Evolutionary conservation across 768 basidiomycete genomes (phyloP).

Genomic region (Cyclocybe aegerita): DNA sequence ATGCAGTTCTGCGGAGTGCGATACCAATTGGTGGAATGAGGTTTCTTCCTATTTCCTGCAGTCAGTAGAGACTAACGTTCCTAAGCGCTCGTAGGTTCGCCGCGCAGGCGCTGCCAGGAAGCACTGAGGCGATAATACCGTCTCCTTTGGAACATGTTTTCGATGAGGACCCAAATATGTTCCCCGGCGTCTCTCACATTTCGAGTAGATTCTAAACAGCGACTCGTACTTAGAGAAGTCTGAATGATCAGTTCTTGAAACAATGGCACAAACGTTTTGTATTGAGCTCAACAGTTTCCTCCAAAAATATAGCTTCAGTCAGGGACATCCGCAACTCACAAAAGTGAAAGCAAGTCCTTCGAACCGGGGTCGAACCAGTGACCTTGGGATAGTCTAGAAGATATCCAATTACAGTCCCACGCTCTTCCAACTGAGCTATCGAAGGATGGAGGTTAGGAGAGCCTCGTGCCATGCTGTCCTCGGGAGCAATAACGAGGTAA

Average conservation of each 20-base stretch:
- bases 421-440: slow-evolving; percentile 36
- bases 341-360: slow-evolving; percentile 18
- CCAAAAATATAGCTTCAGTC: background rate
- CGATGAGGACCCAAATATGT: background rate
- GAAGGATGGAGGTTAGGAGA: background rate
- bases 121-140: background rate
- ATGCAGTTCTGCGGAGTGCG: slow-evolving; percentile 58
- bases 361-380: slow-evolving; percentile 37
- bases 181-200: too few species aligned
- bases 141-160: background rate
- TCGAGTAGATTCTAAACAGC: too few species aligned
- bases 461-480: too few species aligned
- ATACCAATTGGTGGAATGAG: slow-evolving; percentile 51
- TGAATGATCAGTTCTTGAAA: too few species aligned
- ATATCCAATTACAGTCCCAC: slow-evolving; percentile 41
- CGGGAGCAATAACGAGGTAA: too few species aligned
- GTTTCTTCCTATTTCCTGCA: slow-evolving; percentile 1
- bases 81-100: slow-evolving; percentile 12
- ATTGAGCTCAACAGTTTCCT: background rate
- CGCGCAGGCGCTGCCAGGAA: background rate
- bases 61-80: slow-evolving; percentile 6
- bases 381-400: slow-evolving; percentile 34
- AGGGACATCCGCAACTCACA: background rate
- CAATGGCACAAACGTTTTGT: too few species aligned
- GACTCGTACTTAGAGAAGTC: too few species aligned